phyloP scores from a whole-genome alignment of 306 rosid species.

The Cyclanthera cordifolia region DNA sequence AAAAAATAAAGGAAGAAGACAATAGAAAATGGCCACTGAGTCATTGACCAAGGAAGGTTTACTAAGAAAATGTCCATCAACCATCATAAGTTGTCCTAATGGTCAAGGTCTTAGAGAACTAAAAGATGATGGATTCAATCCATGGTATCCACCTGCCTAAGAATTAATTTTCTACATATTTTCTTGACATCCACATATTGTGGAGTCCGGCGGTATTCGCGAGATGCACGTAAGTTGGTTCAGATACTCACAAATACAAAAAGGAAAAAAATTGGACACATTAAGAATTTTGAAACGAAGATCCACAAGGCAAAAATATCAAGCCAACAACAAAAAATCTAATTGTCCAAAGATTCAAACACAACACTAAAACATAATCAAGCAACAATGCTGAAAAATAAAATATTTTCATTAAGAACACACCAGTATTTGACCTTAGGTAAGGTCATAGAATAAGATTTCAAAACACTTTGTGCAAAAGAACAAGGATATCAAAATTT shows the following conservation, averaged over 20 bases:
- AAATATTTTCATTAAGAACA: neutral
- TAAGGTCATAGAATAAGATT: neutral
- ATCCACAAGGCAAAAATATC: neutral
- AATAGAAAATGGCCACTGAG: neutral
- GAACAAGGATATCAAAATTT: neutral
- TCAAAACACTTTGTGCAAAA: neutral
- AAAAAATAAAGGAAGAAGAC: neutral
- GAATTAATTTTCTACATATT: too few relatives aligned
- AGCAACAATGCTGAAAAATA: neutral
- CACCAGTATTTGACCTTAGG: neutral
- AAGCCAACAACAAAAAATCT: neutral
- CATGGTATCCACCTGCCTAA: too few relatives aligned
- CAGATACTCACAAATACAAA: too few relatives aligned
- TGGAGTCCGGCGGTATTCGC: too few relatives aligned
- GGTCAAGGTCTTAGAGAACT: too few relatives aligned
- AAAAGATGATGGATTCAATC: too few relatives aligned
- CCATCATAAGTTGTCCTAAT: too few relatives aligned
- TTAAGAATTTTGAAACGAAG: neutral
- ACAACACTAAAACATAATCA: neutral
- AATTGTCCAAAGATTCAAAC: neutral
- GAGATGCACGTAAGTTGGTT: too few relatives aligned
- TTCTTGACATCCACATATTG: too few relatives aligned
- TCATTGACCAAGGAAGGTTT: neutral
- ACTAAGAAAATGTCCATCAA: too few relatives aligned
- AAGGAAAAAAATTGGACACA: neutral